Evolutionary conservation across 225 moss, liverwort and hornwort species (phyloP).

Genomic region (Physcomitrium patens): DNA sequence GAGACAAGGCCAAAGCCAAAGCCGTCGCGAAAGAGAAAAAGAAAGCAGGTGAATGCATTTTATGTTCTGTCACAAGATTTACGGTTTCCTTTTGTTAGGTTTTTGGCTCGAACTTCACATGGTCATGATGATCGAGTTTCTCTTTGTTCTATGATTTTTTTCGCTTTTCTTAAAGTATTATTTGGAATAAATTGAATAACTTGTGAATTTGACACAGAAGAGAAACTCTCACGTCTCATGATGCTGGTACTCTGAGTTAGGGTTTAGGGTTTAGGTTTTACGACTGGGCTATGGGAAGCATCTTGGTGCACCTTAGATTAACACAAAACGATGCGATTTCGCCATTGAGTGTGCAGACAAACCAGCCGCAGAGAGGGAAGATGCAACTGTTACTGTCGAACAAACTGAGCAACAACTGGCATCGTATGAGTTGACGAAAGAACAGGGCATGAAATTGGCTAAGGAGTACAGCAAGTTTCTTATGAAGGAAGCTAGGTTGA

Average conservation of each 20-base stretch:
- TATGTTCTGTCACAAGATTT: not conserved
- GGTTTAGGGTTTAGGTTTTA: conserved; percentile 28
- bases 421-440: conserved; percentile 56
- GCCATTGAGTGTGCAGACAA: conserved; percentile 31
- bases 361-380: conserved; percentile 31
- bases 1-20: conserved; percentile 69
- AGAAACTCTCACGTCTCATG: not conserved
- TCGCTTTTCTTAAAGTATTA: too few species aligned
- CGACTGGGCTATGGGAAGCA: too few species aligned
- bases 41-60: conserved; percentile 37
- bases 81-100: not conserved
- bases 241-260: not conserved
- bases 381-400: conserved; percentile 15
- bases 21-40: conserved; percentile 64
- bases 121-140: not conserved
- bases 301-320: conserved; percentile 4
- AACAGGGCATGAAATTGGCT: conserved; percentile 77
- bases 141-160: not conserved
- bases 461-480: conserved; percentile 82
- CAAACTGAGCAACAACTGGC: conserved; percentile 30
- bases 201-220: not conserved
- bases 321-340: not conserved
- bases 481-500: conserved; percentile 67
- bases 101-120: not conserved
- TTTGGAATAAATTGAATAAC: not conserved